These are phyloP conservation scores for Lophiotrema nucula DNA, from an alignment of 495 filamentous ascomycete species.

Conservation along the genomic window DNA sequence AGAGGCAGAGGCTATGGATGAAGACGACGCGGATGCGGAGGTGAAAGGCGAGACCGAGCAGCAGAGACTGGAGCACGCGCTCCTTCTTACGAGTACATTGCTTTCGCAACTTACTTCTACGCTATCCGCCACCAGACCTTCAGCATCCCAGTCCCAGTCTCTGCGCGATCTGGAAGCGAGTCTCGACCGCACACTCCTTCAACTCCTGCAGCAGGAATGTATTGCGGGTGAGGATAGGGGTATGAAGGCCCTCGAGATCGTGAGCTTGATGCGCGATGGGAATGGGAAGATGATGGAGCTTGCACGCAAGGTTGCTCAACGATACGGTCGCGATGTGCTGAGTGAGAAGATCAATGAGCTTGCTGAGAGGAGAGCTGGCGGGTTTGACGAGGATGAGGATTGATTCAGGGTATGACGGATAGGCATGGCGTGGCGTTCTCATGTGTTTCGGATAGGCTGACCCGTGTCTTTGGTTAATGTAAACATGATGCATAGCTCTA, in stretches of 20 bases:
- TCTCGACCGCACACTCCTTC: conserved; percentile 82
- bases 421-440: no score
- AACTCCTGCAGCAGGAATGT: conserved; percentile 87
- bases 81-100: conserved; percentile 69
- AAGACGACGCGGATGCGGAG: conserved; percentile 37
- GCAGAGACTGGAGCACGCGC: conserved; percentile 68
- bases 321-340: conserved; percentile 73
- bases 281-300: conserved; percentile 83
- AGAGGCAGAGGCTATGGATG: conserved; percentile 40
- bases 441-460: no score
- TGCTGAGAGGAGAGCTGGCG: conserved; percentile 62
- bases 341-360: conserved; percentile 84
- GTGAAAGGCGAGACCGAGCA: conserved; percentile 37
- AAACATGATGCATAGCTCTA: no score
- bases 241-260: conserved; percentile 89
- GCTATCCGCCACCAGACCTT: conserved; percentile 57
- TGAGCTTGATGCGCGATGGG: conserved; percentile 69
- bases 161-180: conserved; percentile 70
- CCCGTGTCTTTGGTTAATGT: no score
- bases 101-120: conserved; percentile 71
- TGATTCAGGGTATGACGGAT: background rate
- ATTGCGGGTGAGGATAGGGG: conserved; percentile 86
- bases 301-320: conserved; percentile 75
- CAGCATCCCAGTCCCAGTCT: conserved; percentile 61
- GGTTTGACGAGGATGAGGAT: conserved; percentile 54